Evolutionary conservation across 306 rosid genomes (phyloP).

Genomic region (Carpinus viminea): DNA sequence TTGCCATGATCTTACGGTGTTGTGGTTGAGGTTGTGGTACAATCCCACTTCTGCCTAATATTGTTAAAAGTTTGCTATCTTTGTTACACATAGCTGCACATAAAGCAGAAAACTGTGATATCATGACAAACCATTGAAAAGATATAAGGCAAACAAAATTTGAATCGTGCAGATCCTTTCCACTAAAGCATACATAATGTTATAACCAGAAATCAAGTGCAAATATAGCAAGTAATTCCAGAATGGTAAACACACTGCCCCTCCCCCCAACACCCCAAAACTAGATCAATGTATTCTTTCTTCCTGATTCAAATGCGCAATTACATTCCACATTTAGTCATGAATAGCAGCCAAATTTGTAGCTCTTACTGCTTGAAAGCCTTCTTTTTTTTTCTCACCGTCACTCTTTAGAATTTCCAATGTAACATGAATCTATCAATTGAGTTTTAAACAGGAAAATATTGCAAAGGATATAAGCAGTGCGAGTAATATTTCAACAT

Average conservation of each 20-base stretch:
- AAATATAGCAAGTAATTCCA: background rate
- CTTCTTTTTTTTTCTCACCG: background rate
- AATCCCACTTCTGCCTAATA: constrained; percentile 71
- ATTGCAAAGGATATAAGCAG: no score
- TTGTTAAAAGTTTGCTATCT: constrained; percentile 73
- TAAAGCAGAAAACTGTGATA: constrained; percentile 29
- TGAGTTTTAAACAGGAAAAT: background rate
- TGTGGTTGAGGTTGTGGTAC: constrained; percentile 42
- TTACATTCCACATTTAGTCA: background rate
- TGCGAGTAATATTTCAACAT: background rate
- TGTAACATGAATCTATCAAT: background rate
- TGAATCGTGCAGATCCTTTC: background rate
- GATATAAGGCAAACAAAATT: background rate
- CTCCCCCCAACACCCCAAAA: background rate
- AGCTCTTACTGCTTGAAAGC: background rate
- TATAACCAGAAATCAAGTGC: background rate
- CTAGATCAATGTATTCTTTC: background rate
- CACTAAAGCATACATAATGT: background rate
- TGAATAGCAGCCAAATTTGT: background rate
- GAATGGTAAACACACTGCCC: background rate
- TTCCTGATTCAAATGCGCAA: background rate
- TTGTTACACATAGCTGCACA: constrained; percentile 88
- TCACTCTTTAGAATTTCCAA: background rate
- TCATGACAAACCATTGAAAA: constrained; percentile 2
- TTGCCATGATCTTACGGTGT: constrained; percentile 67